Percentiles rank a stretch among this genome's conserved stretches.
These are phyloP conservation scores for Carex myosuroides DNA, from an alignment of 176 grass and related monocot genomes.

Conservation along the genomic window DNA sequence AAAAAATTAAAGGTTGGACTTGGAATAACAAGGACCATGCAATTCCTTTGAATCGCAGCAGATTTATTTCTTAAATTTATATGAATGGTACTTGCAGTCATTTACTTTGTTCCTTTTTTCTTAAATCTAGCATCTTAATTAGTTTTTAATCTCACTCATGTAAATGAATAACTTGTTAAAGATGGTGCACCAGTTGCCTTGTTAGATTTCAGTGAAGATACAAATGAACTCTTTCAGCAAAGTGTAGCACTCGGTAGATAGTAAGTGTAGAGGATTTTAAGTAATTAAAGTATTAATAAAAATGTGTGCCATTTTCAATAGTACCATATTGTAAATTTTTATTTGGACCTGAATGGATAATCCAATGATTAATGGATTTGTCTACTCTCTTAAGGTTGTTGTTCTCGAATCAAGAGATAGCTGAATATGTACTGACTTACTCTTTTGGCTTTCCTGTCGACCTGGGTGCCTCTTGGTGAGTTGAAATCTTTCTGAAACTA, in stretches of 20 bases:
- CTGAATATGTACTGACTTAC: conserved; percentile 80
- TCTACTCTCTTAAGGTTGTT: conserved; percentile 55
- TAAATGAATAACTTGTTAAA: neutral
- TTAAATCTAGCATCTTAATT: neutral
- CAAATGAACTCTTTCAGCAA: neutral
- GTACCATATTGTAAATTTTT: neutral
- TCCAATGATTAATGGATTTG: neutral
- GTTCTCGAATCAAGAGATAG: conserved; percentile 91
- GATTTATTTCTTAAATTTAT: too few relatives aligned
- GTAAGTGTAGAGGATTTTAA: neutral
- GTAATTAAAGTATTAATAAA: neutral
- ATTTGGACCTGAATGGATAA: neutral
- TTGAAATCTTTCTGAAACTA: neutral
- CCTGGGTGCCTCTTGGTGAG: conserved; percentile 93
- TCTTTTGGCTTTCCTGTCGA: conserved; percentile 96
- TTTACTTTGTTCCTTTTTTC: neutral
- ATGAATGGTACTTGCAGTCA: neutral
- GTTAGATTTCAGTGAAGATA: neutral
- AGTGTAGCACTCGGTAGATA: neutral
- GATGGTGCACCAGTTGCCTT: neutral
- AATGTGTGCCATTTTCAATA: neutral
- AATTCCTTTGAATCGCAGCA: too few relatives aligned
- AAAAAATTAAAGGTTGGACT: too few relatives aligned
- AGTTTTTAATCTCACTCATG: neutral
- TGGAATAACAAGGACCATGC: too few relatives aligned